Conservation (phyloP, 345 rosid species). For the Eucalyptus paniculata region DNA sequence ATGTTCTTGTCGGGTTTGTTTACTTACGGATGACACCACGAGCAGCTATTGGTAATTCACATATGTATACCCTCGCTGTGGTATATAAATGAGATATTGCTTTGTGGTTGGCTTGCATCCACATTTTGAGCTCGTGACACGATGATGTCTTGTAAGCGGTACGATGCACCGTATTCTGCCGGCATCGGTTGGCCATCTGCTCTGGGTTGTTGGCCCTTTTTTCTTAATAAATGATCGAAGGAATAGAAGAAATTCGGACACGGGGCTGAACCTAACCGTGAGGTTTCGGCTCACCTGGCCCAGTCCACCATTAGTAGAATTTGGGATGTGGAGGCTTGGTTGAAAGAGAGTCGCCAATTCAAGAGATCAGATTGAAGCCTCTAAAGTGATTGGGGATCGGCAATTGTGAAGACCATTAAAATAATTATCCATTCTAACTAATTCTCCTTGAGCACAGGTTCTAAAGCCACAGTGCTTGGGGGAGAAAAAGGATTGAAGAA, state of each 20-base stretch:
- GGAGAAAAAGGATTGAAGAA: not conserved
- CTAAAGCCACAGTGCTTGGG: not conserved
- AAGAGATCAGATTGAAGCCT: not conserved
- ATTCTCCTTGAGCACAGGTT: not conserved
- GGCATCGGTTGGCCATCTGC: not conserved
- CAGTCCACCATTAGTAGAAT: not conserved
- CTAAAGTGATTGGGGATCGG: not conserved
- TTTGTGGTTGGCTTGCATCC: not conserved
- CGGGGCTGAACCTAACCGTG: not conserved
- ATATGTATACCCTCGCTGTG: not conserved
- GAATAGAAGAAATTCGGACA: not conserved
- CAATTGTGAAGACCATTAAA: not conserved
- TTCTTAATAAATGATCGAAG: not conserved
- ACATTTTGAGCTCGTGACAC: not conserved
- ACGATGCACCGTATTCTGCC: not conserved
- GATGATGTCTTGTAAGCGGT: not conserved
- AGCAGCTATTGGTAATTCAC: not conserved
- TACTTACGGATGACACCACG: not conserved
- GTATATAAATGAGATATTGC: not conserved
- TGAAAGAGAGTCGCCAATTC: not conserved
- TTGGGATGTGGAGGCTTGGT: not conserved
- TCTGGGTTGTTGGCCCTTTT: not conserved
- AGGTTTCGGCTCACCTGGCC: not conserved
- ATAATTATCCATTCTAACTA: not conserved
- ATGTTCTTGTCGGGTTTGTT: not conserved